phyloP scores from a whole-genome alignment of 371 early-diverging fungal genomes.

The Syncephalastrum contaminatum region DNA sequence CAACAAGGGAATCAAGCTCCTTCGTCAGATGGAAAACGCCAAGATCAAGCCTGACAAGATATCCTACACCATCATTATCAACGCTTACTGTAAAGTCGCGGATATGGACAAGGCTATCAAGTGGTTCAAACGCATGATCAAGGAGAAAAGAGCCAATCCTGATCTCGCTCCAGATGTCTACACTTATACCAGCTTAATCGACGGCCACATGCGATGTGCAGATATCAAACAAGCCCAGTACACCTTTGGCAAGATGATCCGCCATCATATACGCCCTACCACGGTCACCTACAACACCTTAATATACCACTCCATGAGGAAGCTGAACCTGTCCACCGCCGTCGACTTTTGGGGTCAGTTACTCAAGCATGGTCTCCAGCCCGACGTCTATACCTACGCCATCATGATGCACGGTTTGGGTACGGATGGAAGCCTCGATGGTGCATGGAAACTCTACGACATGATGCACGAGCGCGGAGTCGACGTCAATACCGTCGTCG shows the following conservation, averaged over 20 bases:
- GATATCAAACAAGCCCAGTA: conserved; percentile 32
- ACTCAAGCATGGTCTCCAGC: conserved; percentile 35
- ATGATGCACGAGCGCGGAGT: conserved; percentile 30
- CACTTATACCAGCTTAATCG: conserved; percentile 46
- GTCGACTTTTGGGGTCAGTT: conserved; percentile 37
- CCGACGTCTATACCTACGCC: conserved; percentile 48
- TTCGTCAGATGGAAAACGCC: conserved; percentile 23
- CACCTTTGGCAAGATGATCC: conserved; percentile 39
- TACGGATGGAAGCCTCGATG: conserved; percentile 32
- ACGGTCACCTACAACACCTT: conserved; percentile 46
- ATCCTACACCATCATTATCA: conserved; percentile 24
- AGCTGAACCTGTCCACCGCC: conserved; percentile 42
- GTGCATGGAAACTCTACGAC: conserved; percentile 43
- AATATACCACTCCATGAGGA: conserved; percentile 42
- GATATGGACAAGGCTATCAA: conserved; percentile 37
- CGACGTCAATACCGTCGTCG: conserved; percentile 29
- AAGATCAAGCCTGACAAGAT: conserved; percentile 7
- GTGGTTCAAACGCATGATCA: conserved; percentile 40
- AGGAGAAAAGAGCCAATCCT: conserved; percentile 1
- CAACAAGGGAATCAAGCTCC: conserved; percentile 31
- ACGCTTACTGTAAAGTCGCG: conserved; percentile 22
- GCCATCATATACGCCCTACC: conserved; percentile 29
- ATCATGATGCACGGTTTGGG: conserved; percentile 47
- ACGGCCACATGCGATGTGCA: conserved; percentile 47
- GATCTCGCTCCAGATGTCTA: conserved; percentile 28